A percentile compares a stretch with the other conserved stretches of the same genome.
Evolutionary conservation across 306 rosid genomes (phyloP).

Genomic region (Casuarina glauca): DNA sequence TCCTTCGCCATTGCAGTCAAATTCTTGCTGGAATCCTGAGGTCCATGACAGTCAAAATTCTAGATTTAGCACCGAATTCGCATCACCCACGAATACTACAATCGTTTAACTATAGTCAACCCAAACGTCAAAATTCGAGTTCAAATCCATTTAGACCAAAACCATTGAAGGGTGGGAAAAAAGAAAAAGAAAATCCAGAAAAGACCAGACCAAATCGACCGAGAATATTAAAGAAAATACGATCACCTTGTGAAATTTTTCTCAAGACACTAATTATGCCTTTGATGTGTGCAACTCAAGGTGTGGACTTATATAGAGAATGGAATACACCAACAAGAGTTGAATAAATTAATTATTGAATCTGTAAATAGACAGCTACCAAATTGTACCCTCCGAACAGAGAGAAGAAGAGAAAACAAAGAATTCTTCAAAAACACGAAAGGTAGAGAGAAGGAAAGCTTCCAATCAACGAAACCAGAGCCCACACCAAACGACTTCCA

Average conservation of each 20-base stretch:
- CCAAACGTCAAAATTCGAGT: neutral
- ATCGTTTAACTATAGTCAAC: neutral
- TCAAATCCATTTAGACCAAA: neutral
- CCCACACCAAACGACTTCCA: constrained; percentile 21
- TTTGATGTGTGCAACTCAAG: constrained; percentile 12
- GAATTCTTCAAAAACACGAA: constrained; percentile 34
- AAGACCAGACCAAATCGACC: neutral
- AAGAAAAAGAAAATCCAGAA: neutral
- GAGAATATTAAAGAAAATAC: neutral
- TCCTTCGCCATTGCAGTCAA: constrained; percentile 44
- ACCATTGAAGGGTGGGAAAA: neutral
- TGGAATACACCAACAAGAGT: neutral
- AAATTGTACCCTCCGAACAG: constrained; percentile 34
- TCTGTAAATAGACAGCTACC: constrained; percentile 9
- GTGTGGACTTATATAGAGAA: constrained; percentile 20
- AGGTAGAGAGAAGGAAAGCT: constrained; percentile 35
- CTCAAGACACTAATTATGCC: neutral
- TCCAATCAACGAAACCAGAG: constrained; percentile 7
- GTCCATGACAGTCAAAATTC: constrained; percentile 19
- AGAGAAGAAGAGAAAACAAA: neutral
- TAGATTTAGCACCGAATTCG: constrained; percentile 2
- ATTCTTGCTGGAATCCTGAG: constrained; percentile 30
- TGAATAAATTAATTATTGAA: neutral
- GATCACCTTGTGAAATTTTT: constrained; percentile 25
- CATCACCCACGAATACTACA: neutral